Evolutionary conservation across 2,329 filamentous ascomycete genomes (phyloP).

Genomic region (Knufia petricola): DNA sequence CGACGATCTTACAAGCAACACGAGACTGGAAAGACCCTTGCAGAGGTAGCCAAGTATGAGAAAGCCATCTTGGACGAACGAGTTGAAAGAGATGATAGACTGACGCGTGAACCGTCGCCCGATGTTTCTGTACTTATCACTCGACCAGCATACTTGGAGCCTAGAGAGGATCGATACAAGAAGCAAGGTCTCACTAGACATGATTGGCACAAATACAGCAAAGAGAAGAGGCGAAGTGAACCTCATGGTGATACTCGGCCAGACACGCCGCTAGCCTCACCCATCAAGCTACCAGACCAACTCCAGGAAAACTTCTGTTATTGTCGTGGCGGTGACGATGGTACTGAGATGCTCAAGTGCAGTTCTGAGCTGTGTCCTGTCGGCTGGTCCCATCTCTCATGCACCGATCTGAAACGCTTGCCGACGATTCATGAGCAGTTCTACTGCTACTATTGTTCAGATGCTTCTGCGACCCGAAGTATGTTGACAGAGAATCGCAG

Average conservation of each 20-base stretch:
- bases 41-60: conserved; percentile 1
- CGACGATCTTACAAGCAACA: conserved; percentile 3
- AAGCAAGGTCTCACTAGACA: conserved; percentile 15
- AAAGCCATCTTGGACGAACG: background rate
- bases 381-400: conserved; percentile 15
- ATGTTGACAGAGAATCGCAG: background rate
- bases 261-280: background rate
- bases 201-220: conserved; percentile 3
- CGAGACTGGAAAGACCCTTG: conserved; percentile 4
- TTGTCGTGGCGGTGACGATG: conserved; percentile 11
- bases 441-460: conserved; percentile 14
- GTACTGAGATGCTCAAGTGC: conserved; percentile 12
- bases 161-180: conserved; percentile 13
- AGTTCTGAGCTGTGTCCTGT: conserved; percentile 14
- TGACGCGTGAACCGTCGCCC: background rate
- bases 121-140: conserved; percentile 8
- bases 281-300: background rate
- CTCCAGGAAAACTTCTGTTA: conserved; percentile 9
- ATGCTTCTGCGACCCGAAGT: background rate
- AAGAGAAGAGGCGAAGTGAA: background rate
- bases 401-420: conserved; percentile 13
- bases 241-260: background rate
- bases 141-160: conserved; percentile 6
- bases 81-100: background rate
- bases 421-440: conserved; percentile 8